Evolutionary conservation across 768 basidiomycete genomes (phyloP).

Genomic region (Calocera viscosa): DNA sequence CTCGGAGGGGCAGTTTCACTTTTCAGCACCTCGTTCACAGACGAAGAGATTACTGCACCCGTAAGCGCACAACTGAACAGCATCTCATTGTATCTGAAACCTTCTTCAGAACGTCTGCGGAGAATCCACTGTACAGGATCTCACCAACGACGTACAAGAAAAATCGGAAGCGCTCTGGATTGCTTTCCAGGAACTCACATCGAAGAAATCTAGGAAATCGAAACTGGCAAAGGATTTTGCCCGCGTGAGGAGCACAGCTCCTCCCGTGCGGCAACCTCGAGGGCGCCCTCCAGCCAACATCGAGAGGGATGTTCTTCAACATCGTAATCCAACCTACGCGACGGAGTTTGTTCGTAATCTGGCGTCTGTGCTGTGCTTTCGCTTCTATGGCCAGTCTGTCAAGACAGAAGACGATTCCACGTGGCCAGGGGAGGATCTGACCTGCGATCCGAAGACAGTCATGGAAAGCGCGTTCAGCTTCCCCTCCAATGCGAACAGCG

Average conservation of each 20-base stretch:
- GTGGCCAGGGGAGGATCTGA: neutral
- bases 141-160: too few relatives aligned
- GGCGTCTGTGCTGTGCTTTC: neutral
- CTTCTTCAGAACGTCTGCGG: neutral
- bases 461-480: neutral
- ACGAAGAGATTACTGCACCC: neutral
- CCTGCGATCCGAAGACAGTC: neutral
- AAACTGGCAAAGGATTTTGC: too few relatives aligned
- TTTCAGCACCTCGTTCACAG: constrained; percentile 1
- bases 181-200: too few relatives aligned
- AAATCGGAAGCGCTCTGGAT: too few relatives aligned
- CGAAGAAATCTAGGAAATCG: too few relatives aligned
- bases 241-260: too few relatives aligned
- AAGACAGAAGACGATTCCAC: neutral
- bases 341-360: neutral
- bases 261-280: too few relatives aligned
- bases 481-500: neutral
- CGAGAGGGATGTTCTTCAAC: neutral
- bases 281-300: neutral
- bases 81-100: neutral
- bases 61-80: neutral
- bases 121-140: neutral
- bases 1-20: neutral
- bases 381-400: neutral
- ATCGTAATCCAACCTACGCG: neutral